These are phyloP conservation scores for Podaxis mareebaensis DNA, from an alignment of 768 basidiomycete genomes.

Conservation along the genomic window DNA sequence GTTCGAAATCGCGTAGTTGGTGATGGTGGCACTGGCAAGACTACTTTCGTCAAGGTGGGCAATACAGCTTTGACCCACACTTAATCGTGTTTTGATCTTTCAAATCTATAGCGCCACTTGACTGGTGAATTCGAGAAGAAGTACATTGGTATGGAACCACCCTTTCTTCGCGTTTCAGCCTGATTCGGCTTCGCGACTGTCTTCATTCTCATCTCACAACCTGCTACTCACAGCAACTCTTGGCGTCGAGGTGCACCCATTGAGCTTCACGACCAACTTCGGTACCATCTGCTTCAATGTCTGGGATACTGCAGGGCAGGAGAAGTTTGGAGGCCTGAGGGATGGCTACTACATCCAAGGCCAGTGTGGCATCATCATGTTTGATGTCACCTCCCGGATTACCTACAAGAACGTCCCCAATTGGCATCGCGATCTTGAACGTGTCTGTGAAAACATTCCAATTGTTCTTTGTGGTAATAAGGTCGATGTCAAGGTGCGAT, in stretches of 20 bases:
- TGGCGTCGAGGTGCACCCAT: conserved; percentile 98
- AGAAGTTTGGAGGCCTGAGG: conserved; percentile 98
- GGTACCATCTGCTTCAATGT: conserved; percentile 99
- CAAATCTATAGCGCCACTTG: conserved; percentile 78
- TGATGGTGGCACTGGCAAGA: conserved; percentile 97
- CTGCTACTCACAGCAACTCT: conserved; percentile 74
- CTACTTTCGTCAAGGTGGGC: conserved; percentile 94
- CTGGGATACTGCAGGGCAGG: conserved; percentile 99
- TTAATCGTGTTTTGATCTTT: conserved; percentile 41
- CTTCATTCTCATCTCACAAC: conserved; percentile 20
- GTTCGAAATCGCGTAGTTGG: conserved; percentile 58
- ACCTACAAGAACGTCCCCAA: conserved; percentile 99
- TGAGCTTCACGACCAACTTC: conserved; percentile 96
- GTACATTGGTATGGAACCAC: conserved; percentile 78
- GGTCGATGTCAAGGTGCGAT: conserved; percentile 93
- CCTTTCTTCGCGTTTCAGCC: conserved; percentile 20
- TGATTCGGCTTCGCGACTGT: neutral
- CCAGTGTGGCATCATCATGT: conserved; percentile 99
- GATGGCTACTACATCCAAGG: conserved; percentile 97
- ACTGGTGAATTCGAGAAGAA: conserved; percentile 99
- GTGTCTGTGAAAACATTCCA: conserved; percentile 99
- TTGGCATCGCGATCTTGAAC: conserved; percentile 99
- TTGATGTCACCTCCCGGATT: conserved; percentile 98
- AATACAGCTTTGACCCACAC: neutral
- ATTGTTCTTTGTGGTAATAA: conserved; percentile 99